Evolutionary conservation across 75 land plant species (phyloP).

Genomic region (Pseudotsuga menziesii): DNA sequence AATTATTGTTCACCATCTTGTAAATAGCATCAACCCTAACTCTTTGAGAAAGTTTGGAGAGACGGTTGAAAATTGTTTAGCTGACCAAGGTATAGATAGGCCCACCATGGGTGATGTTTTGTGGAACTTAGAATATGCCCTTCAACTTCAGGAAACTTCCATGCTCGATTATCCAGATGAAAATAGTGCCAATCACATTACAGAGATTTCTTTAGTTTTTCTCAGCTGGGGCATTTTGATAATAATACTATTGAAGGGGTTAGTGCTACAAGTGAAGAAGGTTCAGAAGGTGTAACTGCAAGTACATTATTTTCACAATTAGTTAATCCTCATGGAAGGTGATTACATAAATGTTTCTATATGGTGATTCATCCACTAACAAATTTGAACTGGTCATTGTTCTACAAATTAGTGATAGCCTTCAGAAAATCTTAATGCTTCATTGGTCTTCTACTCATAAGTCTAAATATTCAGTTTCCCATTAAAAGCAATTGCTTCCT

Average conservation of each 20-base stretch:
- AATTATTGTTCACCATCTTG: conserved; percentile 57
- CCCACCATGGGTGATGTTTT: conserved; percentile 93
- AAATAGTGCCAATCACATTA: conserved; percentile 22
- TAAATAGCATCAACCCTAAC: conserved; percentile 37
- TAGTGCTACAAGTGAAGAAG: conserved; percentile 23
- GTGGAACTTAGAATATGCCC: conserved; percentile 85
- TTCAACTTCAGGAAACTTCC: conserved; percentile 71
- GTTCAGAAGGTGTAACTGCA: no score
- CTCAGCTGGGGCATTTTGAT: conserved; percentile 34
- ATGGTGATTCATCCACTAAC: no score
- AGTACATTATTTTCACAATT: no score
- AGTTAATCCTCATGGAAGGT: no score
- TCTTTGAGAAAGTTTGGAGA: conserved; percentile 78
- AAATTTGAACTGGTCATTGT: no score
- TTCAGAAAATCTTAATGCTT: no score
- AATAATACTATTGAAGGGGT: conserved; percentile 28
- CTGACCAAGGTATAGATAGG: conserved; percentile 72
- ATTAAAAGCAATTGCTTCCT: no score
- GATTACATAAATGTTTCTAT: no score
- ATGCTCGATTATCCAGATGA: conserved; percentile 19
- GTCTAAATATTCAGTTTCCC: no score
- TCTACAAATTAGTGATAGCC: no score
- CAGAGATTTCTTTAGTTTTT: conserved; percentile 19
- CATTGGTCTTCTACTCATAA: no score
- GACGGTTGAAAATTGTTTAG: conserved; percentile 76